Evolutionary conservation across 2,329 filamentous ascomycete species (phyloP).

Genomic region (Colletotrichum eleusines): DNA sequence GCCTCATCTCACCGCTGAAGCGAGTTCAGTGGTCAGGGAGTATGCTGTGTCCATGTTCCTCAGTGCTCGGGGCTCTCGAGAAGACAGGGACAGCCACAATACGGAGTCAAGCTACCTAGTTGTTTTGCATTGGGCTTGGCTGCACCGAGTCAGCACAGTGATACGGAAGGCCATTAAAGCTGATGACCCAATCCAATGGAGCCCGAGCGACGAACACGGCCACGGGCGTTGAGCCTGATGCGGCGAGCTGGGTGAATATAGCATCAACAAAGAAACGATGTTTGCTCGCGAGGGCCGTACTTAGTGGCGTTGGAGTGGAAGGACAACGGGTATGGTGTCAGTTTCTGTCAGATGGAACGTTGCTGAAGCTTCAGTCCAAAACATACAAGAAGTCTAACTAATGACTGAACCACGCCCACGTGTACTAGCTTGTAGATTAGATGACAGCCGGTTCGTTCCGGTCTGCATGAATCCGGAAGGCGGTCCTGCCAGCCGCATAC

Average conservation of each 20-base stretch:
- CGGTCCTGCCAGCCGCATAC: neutral
- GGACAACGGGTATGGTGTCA: constrained; percentile 16
- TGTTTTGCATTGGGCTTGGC: constrained; percentile 31
- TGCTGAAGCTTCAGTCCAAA: constrained; percentile 21
- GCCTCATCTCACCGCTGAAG: constrained; percentile 14
- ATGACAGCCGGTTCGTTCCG: neutral
- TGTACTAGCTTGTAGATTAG: neutral
- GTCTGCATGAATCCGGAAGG: neutral
- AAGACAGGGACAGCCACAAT: constrained; percentile 21
- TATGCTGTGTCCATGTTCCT: constrained; percentile 3
- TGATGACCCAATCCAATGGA: constrained; percentile 11
- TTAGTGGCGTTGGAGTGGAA: constrained; percentile 21
- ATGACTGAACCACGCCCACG: constrained; percentile 11
- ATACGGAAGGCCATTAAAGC: constrained; percentile 8
- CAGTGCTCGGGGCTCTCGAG: constrained; percentile 14
- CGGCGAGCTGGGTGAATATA: constrained; percentile 13
- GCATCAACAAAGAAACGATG: constrained; percentile 11
- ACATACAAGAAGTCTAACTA: neutral
- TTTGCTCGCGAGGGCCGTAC: neutral
- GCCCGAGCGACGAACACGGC: constrained; percentile 29
- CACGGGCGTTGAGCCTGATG: constrained; percentile 15
- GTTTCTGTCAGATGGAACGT: constrained; percentile 25
- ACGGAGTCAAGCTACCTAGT: constrained; percentile 19
- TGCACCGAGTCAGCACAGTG: constrained; percentile 27
- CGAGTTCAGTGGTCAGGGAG: constrained; percentile 5